Evolutionary conservation across 108 stramenopile species (phyloP), one percentile per base, ranked within the genome.

Genomic region (Aurantiochytrium sp.): DNA sequence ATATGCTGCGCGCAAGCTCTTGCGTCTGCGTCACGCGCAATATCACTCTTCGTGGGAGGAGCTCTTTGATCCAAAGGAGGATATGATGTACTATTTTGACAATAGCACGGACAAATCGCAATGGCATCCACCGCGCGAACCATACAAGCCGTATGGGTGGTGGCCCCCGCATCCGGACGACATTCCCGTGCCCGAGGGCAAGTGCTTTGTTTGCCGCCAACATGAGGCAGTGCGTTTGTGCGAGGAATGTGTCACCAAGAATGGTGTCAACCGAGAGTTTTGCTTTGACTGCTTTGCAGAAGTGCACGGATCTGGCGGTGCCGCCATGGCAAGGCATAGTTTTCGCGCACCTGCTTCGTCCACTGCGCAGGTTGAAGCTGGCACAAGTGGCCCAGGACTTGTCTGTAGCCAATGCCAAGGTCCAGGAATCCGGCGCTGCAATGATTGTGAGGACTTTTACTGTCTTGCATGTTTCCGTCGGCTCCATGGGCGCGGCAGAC

Each of bases 141-240:
- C 76, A 6, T 83, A 53, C 76, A 83, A 83, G 51, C 76, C 76
- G 25, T 83, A 28, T 45, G 76, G 76, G 10, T 83, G 76, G 76
- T 83, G 76, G 76, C 76, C 76, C 6, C 76, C 76, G n/a, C 76
- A 83, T 23, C 76, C 76, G 4, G 76, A 83, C 76, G 76, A 83
- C 28, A 53, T 53, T 12, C 76, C 76, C 10, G 76, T 83, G 3
- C 76, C 76, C 8, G 76, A 83, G 76, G 76, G 76, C 19, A 53
- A 53, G 51, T 83, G 76, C 28, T 83, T 83, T 28, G 28, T 83
- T 23, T 83, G 76, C 23, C 45, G 51, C 12, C n/a, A n/a, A 12
- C 43, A 83, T 45, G 51, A 83, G 45, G 76, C 76, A 12, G 76
- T 83, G 19, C 76, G 76, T 12, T 6, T 47, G 1, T 83, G 76